A percentile compares a stretch with the other conserved stretches of the same genome.
Evolutionary conservation across 2,329 filamentous ascomycete species (phyloP).

Genomic region (Hymenoscyphus fructigenus): DNA sequence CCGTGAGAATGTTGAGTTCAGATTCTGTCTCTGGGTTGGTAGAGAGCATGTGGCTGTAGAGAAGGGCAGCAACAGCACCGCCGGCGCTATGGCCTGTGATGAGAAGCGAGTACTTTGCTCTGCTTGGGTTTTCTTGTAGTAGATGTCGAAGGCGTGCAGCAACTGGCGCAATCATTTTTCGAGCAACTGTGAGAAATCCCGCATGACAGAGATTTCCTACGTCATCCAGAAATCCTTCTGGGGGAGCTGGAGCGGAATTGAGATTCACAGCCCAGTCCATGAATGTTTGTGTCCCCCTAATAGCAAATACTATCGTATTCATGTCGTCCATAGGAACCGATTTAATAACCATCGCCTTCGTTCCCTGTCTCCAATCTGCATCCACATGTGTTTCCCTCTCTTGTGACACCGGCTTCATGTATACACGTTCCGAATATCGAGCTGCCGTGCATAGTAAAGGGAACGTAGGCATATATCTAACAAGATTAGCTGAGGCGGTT

Average conservation of each 20-base stretch:
- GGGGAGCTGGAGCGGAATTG: constrained; percentile 64
- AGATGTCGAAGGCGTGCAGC: constrained; percentile 68
- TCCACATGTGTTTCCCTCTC: constrained; percentile 69
- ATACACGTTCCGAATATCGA: constrained; percentile 73
- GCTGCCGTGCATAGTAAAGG: constrained; percentile 77
- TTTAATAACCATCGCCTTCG: constrained; percentile 84
- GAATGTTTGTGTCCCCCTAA: constrained; percentile 76
- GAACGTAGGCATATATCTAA: constrained; percentile 70
- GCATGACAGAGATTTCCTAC: constrained; percentile 74
- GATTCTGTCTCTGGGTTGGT: constrained; percentile 54
- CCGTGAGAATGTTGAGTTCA: constrained; percentile 68
- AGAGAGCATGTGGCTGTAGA: constrained; percentile 80
- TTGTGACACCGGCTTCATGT: constrained; percentile 59
- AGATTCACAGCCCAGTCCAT: constrained; percentile 88
- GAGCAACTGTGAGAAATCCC: constrained; percentile 75
- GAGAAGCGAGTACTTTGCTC: constrained; percentile 67
- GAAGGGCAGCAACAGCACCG: constrained; percentile 75
- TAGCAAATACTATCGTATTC: constrained; percentile 79
- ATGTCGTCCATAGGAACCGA: constrained; percentile 75
- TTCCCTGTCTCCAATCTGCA: constrained; percentile 70
- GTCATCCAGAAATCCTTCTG: constrained; percentile 74
- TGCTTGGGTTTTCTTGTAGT: constrained; percentile 68
- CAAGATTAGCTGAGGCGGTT: constrained; percentile 10
- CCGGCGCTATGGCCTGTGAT: constrained; percentile 87
- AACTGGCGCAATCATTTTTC: constrained; percentile 72